Evolutionary conservation across 2,329 filamentous ascomycete genomes (phyloP).

Genomic region (Chrysosporium keratinophilum): DNA sequence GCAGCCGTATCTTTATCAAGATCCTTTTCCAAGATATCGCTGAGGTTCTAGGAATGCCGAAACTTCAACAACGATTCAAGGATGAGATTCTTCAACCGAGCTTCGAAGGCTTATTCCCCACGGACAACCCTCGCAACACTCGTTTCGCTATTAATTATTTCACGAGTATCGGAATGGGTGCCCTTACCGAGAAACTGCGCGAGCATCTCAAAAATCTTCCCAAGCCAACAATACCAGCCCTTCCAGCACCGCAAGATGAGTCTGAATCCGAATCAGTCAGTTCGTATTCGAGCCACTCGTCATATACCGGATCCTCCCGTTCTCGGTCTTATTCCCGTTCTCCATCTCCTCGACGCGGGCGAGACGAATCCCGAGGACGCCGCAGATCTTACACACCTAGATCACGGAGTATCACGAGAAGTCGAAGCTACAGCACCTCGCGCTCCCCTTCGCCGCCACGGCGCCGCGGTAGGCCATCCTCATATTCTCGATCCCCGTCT

Average conservation of each 20-base stretch:
- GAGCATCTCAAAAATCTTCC: conserved; percentile 82
- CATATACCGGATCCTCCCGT: conserved; percentile 43
- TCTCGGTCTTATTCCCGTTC: conserved; percentile 38
- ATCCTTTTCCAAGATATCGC: conserved; percentile 89
- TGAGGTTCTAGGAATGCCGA: conserved; percentile 75
- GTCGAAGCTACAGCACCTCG: conserved; percentile 31
- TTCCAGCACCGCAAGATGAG: conserved; percentile 44
- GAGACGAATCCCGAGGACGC: conserved; percentile 16
- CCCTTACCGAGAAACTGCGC: conserved; percentile 88
- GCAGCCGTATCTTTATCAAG: conserved; percentile 96
- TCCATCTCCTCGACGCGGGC: conserved; percentile 33
- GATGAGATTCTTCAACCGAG: conserved; percentile 69
- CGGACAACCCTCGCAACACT: conserved; percentile 77
- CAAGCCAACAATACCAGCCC: conserved; percentile 65
- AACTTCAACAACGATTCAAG: conserved; percentile 62
- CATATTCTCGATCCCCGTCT: conserved; percentile 28
- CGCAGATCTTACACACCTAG: conserved; percentile 12
- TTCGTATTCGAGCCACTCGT: conserved; percentile 66
- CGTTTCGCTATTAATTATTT: conserved; percentile 99
- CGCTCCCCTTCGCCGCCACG: conserved; percentile 27
- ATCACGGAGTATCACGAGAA: conserved; percentile 21
- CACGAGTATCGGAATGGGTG: conserved; percentile 93
- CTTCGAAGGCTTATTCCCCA: conserved; percentile 79
- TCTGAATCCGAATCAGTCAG: conserved; percentile 57
- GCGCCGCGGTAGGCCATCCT: conserved; percentile 21